Evolutionary conservation across 2,329 filamentous ascomycete genomes (phyloP).

Genomic region (Lecanosticta acicola): DNA sequence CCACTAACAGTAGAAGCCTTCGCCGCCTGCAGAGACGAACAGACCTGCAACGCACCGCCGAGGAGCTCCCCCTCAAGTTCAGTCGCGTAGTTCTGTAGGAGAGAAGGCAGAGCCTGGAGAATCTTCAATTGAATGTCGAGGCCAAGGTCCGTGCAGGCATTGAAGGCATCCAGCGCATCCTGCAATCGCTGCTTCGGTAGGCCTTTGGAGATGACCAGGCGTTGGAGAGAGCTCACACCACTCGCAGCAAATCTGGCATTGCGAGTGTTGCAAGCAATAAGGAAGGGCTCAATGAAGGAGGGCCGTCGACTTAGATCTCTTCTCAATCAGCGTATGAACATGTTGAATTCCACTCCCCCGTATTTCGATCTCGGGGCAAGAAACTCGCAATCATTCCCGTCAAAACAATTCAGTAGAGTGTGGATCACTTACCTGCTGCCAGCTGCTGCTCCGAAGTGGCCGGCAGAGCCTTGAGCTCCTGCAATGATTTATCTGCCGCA

Average conservation of each 20-base stretch:
- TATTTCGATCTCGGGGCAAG: too few species aligned
- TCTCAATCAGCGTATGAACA: constrained; percentile 25
- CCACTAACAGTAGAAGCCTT: constrained; percentile 93
- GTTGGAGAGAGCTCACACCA: constrained; percentile 67
- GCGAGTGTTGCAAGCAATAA: constrained; percentile 84
- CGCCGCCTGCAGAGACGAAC: constrained; percentile 81
- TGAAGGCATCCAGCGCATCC: constrained; percentile 82
- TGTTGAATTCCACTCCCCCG: too few species aligned
- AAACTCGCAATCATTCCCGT: too few species aligned
- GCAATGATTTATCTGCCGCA: constrained; percentile 87
- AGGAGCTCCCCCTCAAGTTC: constrained; percentile 77
- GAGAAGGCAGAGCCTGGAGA: constrained; percentile 79
- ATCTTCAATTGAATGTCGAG: constrained; percentile 95
- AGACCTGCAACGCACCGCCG: constrained; percentile 79
- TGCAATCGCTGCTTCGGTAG: constrained; percentile 73
- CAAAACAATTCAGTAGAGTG: too few species aligned
- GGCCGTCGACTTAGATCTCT: constrained; percentile 75
- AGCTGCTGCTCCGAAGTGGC: constrained; percentile 71
- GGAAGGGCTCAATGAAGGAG: constrained; percentile 86
- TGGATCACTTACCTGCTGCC: constrained; percentile 55
- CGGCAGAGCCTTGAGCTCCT: constrained; percentile 74
- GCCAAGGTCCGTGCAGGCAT: constrained; percentile 66
- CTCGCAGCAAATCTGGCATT: constrained; percentile 87
- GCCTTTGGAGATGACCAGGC: constrained; percentile 75
- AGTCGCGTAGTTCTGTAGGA: constrained; percentile 82